phyloP scores from a whole-genome alignment of 1,139 yeast species.

The Yamadazyma triangularis region DNA sequence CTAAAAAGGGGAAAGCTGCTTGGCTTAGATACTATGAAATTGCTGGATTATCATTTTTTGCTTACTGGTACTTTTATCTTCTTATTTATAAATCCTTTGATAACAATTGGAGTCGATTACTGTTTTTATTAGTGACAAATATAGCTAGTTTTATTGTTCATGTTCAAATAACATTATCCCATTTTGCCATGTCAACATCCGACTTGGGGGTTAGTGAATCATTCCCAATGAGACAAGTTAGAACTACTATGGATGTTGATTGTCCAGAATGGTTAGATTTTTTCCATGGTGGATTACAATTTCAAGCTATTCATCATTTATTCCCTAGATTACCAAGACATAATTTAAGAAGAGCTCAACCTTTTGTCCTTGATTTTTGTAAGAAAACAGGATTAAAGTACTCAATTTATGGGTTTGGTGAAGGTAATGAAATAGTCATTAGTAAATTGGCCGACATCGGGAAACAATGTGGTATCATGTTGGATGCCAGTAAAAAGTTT shows the following conservation, averaged over 20 bases:
- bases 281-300: constrained; percentile 88
- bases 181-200: constrained; percentile 90
- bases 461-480: constrained; percentile 68
- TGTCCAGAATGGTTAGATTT: constrained; percentile 92
- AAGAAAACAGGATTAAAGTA: constrained; percentile 73
- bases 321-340: constrained; percentile 90
- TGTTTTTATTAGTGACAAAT: constrained; percentile 69
- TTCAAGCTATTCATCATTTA: constrained; percentile 86
- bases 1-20: constrained; percentile 75
- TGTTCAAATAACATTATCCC: constrained; percentile 85
- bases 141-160: constrained; percentile 84
- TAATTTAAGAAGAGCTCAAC: constrained; percentile 72
- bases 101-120: constrained; percentile 47
- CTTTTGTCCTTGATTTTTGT: constrained; percentile 69
- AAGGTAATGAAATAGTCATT: constrained; percentile 71
- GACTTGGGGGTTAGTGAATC: constrained; percentile 79
- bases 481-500: constrained; percentile 57
- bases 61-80: constrained; percentile 76
- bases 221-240: constrained; percentile 74
- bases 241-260: constrained; percentile 94
- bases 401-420: constrained; percentile 78
- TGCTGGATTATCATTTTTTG: constrained; percentile 61
- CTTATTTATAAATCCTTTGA: constrained; percentile 50
- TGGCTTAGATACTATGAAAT: constrained; percentile 82
- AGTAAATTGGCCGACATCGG: constrained; percentile 70